Base-by-base conservation (phyloP, 768 basidiomycete genomes). In the Amylocystis lapponica region DNA sequence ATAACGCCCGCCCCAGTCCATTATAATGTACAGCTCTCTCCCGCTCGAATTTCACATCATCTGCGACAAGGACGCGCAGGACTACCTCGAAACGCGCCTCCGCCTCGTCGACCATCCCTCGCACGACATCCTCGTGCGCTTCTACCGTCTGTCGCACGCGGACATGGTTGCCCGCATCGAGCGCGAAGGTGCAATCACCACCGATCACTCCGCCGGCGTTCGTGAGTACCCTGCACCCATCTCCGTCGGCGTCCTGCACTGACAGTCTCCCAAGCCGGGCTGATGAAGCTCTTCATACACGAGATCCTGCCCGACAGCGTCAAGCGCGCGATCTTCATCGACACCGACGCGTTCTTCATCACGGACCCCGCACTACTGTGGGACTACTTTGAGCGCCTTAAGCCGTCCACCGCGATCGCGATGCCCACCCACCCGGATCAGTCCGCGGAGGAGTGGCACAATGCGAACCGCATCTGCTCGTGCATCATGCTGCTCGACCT, bases 401-500 rank as follows among this genome's bases (percentile, higher is more conserved):
- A 55, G 20, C 55, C 66, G 26, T 46, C 55, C 12, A 65, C 67
- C 34, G 65, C 70, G 22, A 58, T 74, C 38, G 60, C 66, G 27
- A 69, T 75, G 64, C 66, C 69, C 7, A 66, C 64, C 36, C 73
- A 75, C 49, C 66, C 70, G 5, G 68, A 74, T 41, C 62, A 68
- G 54, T 11, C 48, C 44, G 46, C 64, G 2, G 58, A 62, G 9
- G 60, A 69, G 31, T 74, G 74, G 72, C 57, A 68, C 43, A 33
- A 74, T 49, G 72, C 72, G 14, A 72, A 70, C 20, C 57, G 59
- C 23, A 74, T 76, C 43, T 74, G 72, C 57, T 71, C 70, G 21
- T 76, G 75, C 52, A 64, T 75, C 47, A 74, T 75, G 72, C 59
- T 75, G n/a, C 66, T 76, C 46, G 59, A 75, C 50, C 60, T 76